A percentile compares a stretch with the other conserved stretches of the same genome.
phyloP scores from a whole-genome alignment of 2,329 filamentous ascomycete genomes.

The Tolypocladium inflatum region DNA sequence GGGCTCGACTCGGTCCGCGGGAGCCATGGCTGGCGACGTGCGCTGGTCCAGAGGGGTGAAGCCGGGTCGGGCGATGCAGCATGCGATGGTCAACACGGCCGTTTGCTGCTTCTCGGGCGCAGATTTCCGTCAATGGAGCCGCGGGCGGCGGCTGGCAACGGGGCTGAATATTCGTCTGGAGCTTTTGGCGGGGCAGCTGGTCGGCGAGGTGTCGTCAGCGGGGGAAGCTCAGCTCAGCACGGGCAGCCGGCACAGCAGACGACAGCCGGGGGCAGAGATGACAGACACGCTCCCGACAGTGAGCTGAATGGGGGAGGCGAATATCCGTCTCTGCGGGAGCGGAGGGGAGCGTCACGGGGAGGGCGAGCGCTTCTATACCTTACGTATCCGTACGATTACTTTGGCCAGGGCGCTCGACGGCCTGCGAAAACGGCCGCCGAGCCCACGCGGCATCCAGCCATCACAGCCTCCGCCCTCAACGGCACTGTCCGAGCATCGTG shows the following conservation, averaged over 20 bases:
- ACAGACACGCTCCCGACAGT: neutral
- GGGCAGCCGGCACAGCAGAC: neutral
- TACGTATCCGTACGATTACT: neutral
- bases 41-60: neutral
- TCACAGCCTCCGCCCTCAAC: neutral
- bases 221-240: neutral
- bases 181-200: neutral
- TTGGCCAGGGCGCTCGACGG: neutral
- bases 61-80: neutral
- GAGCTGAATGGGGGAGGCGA: neutral
- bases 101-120: neutral
- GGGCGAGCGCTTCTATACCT: neutral
- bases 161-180: neutral
- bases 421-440: neutral
- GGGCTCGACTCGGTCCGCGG: conserved; percentile 14
- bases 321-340: neutral
- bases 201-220: neutral
- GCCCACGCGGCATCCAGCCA: neutral
- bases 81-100: neutral
- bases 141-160: neutral
- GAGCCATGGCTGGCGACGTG: conserved; percentile 14
- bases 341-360: neutral
- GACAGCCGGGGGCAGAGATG: neutral
- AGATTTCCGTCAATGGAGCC: neutral
- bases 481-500: neutral